Base-by-base conservation (phyloP, 495 filamentous ascomycete species). In the Podospora australis region DNA sequence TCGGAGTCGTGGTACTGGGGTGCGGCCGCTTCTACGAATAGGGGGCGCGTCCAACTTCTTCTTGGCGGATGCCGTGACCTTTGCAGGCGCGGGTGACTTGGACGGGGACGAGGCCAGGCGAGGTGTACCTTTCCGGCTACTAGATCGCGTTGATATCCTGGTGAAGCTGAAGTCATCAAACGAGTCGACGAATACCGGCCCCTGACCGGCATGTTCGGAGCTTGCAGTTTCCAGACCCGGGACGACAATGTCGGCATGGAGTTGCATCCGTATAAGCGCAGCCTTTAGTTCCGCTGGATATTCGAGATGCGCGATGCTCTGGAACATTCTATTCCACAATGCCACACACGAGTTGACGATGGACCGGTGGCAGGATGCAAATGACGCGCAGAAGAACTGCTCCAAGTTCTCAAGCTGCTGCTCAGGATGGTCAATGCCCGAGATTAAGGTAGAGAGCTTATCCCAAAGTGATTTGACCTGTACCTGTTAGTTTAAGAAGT, bases 141-240 rank as follows among this genome's bases (percentile, higher is more conserved):
- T 57, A 17, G 53, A 52, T 5, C 40, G 47, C 1, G 62, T 53
- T 0, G 55, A 58, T 29, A 60, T 6, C 22, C 48, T 50, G 0
- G 55, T 55, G 2, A 55, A 40, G 36, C 64, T 64, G 17, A 56
- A 45, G 7, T 70, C 63, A 36, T 79, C 76, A 48, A 80, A 72
- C 0, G 78, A 78, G 40, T 82, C 78, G 4, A 73, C 54, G 45
- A 80, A 81, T 3, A 56, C 39, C 0, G 56, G 58, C n/a, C 57
- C 57, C 26, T 60, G 61, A 1, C 47, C 61, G 35, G 50, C 57
- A 38, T 55, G 55, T 29, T 57, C 60, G 23, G 49, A 48, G 22
- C 57, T 63, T 0, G 63, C 61, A 22, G 60, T 23, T 7, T 70
- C 67, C 21, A 72, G 39, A 1, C 67, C 71, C 0, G 70, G 69